phyloP scores from a whole-genome alignment of 2,329 filamentous ascomycete species.

The Penicillium olsonii region DNA sequence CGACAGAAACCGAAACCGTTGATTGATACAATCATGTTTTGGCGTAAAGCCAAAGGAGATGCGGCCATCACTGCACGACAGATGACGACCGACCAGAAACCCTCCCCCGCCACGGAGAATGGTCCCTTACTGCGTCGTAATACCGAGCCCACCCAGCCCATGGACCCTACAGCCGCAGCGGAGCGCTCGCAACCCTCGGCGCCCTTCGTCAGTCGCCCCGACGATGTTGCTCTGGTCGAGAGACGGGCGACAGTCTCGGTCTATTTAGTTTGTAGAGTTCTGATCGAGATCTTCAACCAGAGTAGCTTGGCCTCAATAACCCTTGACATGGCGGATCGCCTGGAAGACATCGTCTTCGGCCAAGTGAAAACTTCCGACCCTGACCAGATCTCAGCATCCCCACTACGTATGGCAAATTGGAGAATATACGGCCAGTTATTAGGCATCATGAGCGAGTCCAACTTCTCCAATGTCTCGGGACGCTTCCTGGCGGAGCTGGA shows the following conservation, averaged over 20 bases:
- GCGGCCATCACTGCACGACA: constrained; percentile 69
- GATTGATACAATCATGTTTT: constrained; percentile 97
- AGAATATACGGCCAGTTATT: constrained; percentile 88
- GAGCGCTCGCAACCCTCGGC: constrained; percentile 28
- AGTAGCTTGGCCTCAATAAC: constrained; percentile 81
- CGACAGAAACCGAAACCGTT: constrained; percentile 90
- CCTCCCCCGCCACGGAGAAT: constrained; percentile 42
- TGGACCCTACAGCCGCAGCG: constrained; percentile 31
- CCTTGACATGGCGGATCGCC: constrained; percentile 86
- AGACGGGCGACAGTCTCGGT: constrained; percentile 91
- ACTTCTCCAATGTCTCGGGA: constrained; percentile 80
- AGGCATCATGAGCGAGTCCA: constrained; percentile 93
- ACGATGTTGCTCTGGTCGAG: constrained; percentile 77
- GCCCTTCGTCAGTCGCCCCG: constrained; percentile 56
- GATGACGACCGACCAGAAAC: constrained; percentile 31
- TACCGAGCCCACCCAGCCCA: constrained; percentile 66
- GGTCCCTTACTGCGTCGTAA: constrained; percentile 65
- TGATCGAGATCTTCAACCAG: constrained; percentile 92
- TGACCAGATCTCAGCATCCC: constrained; percentile 69
- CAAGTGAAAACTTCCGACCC: constrained; percentile 87
- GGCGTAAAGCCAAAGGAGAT: constrained; percentile 95
- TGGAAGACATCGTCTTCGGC: constrained; percentile 95
- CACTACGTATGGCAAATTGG: constrained; percentile 91
- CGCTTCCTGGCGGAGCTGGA: constrained; percentile 83
- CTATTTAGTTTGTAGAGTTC: constrained; percentile 88